Percentiles rank a stretch among this genome's conserved stretches.
Conservation (phyloP, 2,329 filamentous ascomycete genomes). For the Aspergillus neotritici region DNA sequence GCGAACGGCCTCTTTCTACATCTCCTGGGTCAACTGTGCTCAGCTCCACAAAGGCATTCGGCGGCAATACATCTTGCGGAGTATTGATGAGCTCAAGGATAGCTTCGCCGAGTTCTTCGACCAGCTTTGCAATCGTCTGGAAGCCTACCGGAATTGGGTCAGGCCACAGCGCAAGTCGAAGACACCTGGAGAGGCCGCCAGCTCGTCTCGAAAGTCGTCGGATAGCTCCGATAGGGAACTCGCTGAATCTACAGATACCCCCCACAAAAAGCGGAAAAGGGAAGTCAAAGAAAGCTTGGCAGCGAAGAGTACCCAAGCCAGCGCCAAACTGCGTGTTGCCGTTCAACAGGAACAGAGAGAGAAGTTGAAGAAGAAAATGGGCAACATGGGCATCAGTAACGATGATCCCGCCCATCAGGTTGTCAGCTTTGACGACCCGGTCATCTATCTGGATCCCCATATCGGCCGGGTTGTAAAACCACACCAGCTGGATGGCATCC, state of each 20-base stretch:
- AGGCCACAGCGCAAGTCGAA: background rate
- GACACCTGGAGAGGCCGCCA: background rate
- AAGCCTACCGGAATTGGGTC: slow-evolving; percentile 13
- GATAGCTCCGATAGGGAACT: background rate
- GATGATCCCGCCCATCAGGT: slow-evolving; percentile 42
- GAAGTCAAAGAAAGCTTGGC: slow-evolving; percentile 46
- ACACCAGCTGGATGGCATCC: slow-evolving; percentile 75
- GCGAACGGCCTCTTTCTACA: slow-evolving; percentile 24
- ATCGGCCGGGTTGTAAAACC: slow-evolving; percentile 65
- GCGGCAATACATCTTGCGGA: slow-evolving; percentile 14
- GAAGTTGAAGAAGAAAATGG: slow-evolving; percentile 27
- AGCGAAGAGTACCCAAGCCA: slow-evolving; percentile 51
- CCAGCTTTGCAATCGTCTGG: slow-evolving; percentile 22
- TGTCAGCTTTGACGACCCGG: slow-evolving; percentile 42
- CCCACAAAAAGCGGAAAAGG: slow-evolving; percentile 45
- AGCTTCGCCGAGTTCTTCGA: slow-evolving; percentile 27
- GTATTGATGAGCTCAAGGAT: slow-evolving; percentile 18
- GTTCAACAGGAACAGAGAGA: slow-evolving; percentile 50
- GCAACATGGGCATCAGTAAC: slow-evolving; percentile 28
- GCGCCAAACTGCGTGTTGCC: slow-evolving; percentile 49
- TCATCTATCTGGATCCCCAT: slow-evolving; percentile 52
- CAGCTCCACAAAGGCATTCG: slow-evolving; percentile 17
- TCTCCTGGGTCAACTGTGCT: slow-evolving; percentile 30
- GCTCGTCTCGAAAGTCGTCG: background rate
- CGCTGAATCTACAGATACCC: slow-evolving; percentile 16